Percentiles rank a stretch among this genome's conserved stretches.
These are phyloP conservation scores for Microstegium vimineum DNA, from an alignment of 176 grass and related monocot species.

Conservation along the genomic window DNA sequence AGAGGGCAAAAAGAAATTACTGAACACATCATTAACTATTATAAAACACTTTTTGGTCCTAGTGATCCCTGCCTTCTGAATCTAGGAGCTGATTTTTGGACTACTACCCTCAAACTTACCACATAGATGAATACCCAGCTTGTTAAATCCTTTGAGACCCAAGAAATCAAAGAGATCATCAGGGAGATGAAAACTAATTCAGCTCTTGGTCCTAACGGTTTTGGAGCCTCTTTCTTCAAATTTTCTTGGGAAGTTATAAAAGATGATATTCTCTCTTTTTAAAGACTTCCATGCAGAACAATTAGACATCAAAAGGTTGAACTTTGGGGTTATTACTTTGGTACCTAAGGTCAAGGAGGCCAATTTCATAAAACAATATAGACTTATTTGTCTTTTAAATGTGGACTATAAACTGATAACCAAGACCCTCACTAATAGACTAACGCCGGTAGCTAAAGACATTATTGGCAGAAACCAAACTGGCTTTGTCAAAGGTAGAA, in stretches of 20 bases:
- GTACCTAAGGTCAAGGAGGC: background rate
- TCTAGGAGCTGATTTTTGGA: too few species aligned
- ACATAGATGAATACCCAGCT: too few species aligned
- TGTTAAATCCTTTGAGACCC: too few species aligned
- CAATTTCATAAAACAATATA: background rate
- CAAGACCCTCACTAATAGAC: background rate
- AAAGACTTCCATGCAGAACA: fast-evolving
- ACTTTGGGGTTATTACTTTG: background rate
- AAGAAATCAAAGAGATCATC: fast-evolving
- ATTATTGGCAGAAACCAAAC: fast-evolving
- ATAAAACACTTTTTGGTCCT: too few species aligned
- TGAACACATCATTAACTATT: too few species aligned
- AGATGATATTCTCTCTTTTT: fast-evolving
- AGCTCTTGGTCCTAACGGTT: background rate
- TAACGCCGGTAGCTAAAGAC: fast-evolving
- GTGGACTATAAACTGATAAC: background rate
- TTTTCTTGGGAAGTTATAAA: background rate
- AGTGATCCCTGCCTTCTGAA: too few species aligned
- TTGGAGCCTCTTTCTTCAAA: background rate
- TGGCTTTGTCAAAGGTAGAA: background rate
- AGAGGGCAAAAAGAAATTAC: too few species aligned
- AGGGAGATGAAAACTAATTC: background rate
- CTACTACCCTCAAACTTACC: too few species aligned
- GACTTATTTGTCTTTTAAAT: background rate
- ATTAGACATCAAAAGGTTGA: background rate